Conservation (phyloP, 192 early-diverging fungal genomes). For the Lobosporangium transversale region DNA sequence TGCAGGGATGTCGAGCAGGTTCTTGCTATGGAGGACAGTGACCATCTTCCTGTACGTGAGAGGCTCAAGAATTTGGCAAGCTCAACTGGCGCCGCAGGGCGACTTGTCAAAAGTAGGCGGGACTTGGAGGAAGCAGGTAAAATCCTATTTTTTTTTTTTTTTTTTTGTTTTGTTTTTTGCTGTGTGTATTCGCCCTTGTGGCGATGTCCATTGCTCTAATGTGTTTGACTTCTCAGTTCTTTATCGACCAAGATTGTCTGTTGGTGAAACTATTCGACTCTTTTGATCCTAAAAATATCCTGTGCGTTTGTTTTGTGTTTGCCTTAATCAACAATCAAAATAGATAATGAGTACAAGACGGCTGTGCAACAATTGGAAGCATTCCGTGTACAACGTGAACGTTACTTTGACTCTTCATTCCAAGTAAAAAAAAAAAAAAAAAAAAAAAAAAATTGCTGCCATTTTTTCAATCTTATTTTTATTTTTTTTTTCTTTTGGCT, state of each 20-base stretch:
- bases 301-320: too few relatives aligned
- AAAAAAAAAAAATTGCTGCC: background rate
- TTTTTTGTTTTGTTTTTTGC: too few relatives aligned
- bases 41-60: slow-evolving; percentile 44
- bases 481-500: background rate
- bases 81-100: slow-evolving; percentile 39
- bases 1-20: slow-evolving; percentile 45
- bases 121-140: slow-evolving; percentile 51
- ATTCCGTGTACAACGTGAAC: slow-evolving; percentile 37
- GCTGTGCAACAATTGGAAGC: slow-evolving; percentile 40
- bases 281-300: slow-evolving; percentile 12
- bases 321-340: background rate
- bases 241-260: too few relatives aligned
- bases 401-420: slow-evolving; percentile 24
- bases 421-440: slow-evolving; percentile 20
- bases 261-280: background rate
- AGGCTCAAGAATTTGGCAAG: slow-evolving; percentile 44
- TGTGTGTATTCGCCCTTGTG: too few relatives aligned
- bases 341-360: slow-evolving; percentile 50
- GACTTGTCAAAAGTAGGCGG: slow-evolving; percentile 40
- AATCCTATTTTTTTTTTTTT: too few relatives aligned
- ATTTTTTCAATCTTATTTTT: background rate
- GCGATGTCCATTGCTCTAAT: too few relatives aligned
- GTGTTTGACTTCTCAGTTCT: too few relatives aligned
- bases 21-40: slow-evolving; percentile 29